phyloP scores from a whole-genome alignment of 306 rosid genomes.

The Sesbania bispinosa region DNA sequence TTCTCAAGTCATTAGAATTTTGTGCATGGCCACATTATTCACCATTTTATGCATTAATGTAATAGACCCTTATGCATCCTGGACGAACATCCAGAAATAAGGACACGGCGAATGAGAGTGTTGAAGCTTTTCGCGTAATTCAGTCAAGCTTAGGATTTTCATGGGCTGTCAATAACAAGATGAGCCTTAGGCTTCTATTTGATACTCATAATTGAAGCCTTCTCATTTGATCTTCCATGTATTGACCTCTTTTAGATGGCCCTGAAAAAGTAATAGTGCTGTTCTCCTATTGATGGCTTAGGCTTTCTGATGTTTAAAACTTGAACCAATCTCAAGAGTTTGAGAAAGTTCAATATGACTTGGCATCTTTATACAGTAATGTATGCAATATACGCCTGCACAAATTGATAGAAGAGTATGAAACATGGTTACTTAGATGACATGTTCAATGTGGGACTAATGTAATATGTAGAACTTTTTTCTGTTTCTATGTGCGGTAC shows the following conservation, averaged over 20 bases:
- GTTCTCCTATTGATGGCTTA: not conserved
- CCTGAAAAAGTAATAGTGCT: not conserved
- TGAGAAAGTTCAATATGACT: not conserved
- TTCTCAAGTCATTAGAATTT: not conserved
- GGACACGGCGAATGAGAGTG: not conserved
- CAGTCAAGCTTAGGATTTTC: not conserved
- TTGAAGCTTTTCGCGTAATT: not conserved
- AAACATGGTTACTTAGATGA: not conserved
- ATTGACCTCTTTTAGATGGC: not conserved
- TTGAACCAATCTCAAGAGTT: not conserved
- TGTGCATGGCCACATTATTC: constrained; percentile 7
- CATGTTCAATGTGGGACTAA: constrained; percentile 3
- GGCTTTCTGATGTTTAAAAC: not conserved
- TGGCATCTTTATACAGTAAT: not conserved
- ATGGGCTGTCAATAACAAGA: not conserved
- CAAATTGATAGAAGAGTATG: constrained; percentile 1
- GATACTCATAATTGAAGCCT: not conserved
- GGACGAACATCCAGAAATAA: not conserved
- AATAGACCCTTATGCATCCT: not conserved
- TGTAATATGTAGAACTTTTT: not conserved
- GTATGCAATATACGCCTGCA: not conserved
- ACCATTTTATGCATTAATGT: not conserved
- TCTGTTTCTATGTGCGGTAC: constrained; percentile 11
- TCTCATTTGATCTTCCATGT: not conserved
- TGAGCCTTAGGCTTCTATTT: not conserved